Evolutionary conservation across 768 basidiomycete genomes (phyloP).

Genomic region (Leccinum arenicola): DNA sequence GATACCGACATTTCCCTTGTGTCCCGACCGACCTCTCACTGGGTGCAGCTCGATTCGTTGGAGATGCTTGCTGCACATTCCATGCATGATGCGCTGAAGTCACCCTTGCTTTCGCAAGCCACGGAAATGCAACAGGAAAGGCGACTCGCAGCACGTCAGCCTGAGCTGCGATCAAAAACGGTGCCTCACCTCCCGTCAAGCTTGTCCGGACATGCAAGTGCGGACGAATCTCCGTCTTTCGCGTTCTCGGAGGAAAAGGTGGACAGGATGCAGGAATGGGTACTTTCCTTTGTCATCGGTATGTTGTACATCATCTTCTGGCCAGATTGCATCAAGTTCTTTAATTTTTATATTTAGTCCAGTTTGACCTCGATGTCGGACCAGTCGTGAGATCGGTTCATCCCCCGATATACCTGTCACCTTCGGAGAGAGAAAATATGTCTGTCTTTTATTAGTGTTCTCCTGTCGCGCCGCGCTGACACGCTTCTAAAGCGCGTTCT

Average conservation of each 20-base stretch:
- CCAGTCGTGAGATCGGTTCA: constrained; percentile 73
- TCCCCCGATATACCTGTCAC: constrained; percentile 61
- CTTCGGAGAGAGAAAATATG: constrained; percentile 81
- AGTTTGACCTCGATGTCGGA: constrained; percentile 87
- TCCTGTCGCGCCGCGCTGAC: constrained; percentile 5
- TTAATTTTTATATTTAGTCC: constrained; percentile 44
- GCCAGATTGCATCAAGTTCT: background rate
- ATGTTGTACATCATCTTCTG: constrained; percentile 18
- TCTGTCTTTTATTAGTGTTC: constrained; percentile 26
- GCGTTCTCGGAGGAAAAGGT: constrained; percentile 47
- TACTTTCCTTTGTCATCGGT: constrained; percentile 65
- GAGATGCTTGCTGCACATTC: background rate
- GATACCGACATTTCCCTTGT: constrained; percentile 21
- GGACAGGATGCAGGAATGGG: constrained; percentile 60
- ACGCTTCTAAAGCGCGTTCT: constrained; percentile 66
- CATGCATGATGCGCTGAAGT: constrained; percentile 23
- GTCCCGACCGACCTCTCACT: constrained; percentile 21
- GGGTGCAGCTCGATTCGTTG: constrained; percentile 3
- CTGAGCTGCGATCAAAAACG: constrained; percentile 45
- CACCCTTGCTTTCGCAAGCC: constrained; percentile 35
- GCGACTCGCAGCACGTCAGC: constrained; percentile 17
- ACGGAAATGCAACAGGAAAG: constrained; percentile 16
- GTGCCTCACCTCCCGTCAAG: constrained; percentile 39
- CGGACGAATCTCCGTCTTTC: constrained; percentile 41
- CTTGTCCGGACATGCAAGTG: constrained; percentile 27